These are phyloP conservation scores for Aspergillus hortae DNA, from an alignment of 2,329 filamentous ascomycete genomes.

Conservation along the genomic window DNA sequence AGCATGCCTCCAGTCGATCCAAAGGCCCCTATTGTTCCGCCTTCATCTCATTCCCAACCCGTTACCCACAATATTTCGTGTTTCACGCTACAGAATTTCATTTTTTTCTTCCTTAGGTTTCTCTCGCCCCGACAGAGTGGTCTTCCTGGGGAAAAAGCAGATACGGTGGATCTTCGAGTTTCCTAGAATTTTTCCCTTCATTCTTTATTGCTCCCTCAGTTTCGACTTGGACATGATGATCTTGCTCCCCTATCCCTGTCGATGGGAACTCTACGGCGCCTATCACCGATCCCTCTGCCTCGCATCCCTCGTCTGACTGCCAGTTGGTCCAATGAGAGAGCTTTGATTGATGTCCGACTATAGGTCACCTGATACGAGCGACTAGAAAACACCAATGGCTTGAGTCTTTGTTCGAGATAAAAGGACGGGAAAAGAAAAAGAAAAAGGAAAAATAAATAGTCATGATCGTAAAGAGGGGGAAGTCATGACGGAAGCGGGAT, in stretches of 20 bases:
- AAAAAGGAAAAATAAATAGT: too few relatives aligned
- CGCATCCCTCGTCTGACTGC: not conserved
- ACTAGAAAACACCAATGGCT: not conserved
- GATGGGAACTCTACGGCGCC: not conserved
- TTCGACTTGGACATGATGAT: not conserved
- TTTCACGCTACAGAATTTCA: slow-evolving; percentile 13
- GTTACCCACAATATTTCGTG: slow-evolving; percentile 1
- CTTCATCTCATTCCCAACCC: slow-evolving; percentile 1
- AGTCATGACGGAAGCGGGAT: too few relatives aligned
- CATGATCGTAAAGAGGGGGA: too few relatives aligned
- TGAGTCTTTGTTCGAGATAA: not conserved
- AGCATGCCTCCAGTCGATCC: slow-evolving; percentile 11
- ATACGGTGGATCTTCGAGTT: slow-evolving; percentile 23
- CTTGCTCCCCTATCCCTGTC: slow-evolving; percentile 13
- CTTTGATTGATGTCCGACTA: not conserved
- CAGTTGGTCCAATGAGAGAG: slow-evolving; percentile 2
- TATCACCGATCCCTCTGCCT: not conserved
- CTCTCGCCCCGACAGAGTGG: slow-evolving; percentile 22
- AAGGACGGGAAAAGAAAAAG: not conserved
- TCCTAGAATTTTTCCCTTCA: slow-evolving; percentile 19
- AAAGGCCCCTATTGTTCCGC: slow-evolving; percentile 3
- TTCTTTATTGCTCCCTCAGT: not conserved
- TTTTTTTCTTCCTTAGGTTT: not conserved
- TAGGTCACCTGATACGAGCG: slow-evolving; percentile 9
- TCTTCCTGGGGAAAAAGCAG: slow-evolving; percentile 20